Evolutionary conservation across 305 asterid genomes (phyloP).

Genomic region (Caryopteris hybrid): DNA sequence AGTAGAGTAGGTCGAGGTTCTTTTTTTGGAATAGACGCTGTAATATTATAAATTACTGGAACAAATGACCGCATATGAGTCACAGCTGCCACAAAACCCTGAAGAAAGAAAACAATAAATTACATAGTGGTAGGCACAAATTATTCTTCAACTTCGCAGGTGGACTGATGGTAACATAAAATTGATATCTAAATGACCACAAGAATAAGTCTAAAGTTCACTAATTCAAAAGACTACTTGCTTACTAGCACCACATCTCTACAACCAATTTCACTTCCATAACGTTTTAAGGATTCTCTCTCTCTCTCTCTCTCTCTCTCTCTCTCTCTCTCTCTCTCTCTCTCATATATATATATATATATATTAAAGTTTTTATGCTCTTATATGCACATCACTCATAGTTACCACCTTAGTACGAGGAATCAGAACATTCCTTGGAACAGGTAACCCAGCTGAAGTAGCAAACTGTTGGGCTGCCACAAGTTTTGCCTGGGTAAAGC

Average conservation of each 20-base stretch:
- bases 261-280: background rate
- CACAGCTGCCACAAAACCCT: slow-evolving; percentile 82
- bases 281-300: background rate
- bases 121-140: background rate
- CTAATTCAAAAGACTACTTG: background rate
- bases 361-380: background rate
- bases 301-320: too few species aligned
- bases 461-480: slow-evolving; percentile 69
- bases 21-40: slow-evolving; percentile 66
- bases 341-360: too few species aligned
- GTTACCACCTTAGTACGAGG: slow-evolving; percentile 72
- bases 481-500: slow-evolving; percentile 67
- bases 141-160: background rate
- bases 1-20: slow-evolving; percentile 66
- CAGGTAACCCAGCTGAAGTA: slow-evolving; percentile 50
- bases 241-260: background rate
- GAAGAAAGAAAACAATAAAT: slow-evolving; percentile 25
- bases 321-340: too few species aligned
- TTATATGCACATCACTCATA: background rate
- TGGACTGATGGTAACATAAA: slow-evolving; percentile 5
- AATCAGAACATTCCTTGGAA: slow-evolving; percentile 65
- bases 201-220: background rate
- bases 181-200: background rate
- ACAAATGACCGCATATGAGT: slow-evolving; percentile 55
- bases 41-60: slow-evolving; percentile 61